A percentile compares a stretch with the other conserved stretches of the same genome.
Evolutionary conservation across 352 stramenopile species (phyloP).

Genomic region (Phytophthora palmivora): DNA sequence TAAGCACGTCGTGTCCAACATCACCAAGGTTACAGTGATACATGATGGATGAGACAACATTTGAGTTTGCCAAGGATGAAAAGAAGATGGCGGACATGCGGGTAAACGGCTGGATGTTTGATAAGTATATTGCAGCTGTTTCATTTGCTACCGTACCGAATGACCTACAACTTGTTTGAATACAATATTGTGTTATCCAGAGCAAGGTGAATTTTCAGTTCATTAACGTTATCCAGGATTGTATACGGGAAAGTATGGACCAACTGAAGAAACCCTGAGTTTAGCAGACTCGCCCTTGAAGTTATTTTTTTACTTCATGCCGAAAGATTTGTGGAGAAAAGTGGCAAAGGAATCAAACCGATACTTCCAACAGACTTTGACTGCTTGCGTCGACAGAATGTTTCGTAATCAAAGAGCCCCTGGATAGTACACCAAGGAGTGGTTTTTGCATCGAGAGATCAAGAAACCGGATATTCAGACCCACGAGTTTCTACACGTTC

Average conservation of each 20-base stretch:
- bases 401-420: conserved; percentile 2
- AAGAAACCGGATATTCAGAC: conserved; percentile 7
- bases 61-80: background rate
- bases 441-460: conserved; percentile 1
- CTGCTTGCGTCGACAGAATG: no score
- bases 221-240: background rate
- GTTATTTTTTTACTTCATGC: conserved; percentile 13
- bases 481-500: background rate
- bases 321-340: background rate
- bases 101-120: no score
- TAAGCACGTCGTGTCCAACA: no score
- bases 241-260: background rate
- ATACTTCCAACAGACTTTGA: conserved; percentile 2
- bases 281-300: conserved; percentile 7
- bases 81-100: background rate
- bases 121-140: no score
- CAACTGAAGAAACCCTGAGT: background rate
- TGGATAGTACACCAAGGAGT: background rate
- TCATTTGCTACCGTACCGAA: no score
- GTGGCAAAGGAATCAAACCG: conserved; percentile 4
- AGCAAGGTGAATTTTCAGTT: background rate
- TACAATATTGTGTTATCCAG: conserved; percentile 9
- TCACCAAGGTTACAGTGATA: background rate
- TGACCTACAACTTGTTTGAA: no score
- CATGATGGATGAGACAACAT: background rate